These are phyloP conservation scores for Coemansia sp. DNA, from an alignment of 192 early-diverging fungal genomes.

Conservation along the genomic window DNA sequence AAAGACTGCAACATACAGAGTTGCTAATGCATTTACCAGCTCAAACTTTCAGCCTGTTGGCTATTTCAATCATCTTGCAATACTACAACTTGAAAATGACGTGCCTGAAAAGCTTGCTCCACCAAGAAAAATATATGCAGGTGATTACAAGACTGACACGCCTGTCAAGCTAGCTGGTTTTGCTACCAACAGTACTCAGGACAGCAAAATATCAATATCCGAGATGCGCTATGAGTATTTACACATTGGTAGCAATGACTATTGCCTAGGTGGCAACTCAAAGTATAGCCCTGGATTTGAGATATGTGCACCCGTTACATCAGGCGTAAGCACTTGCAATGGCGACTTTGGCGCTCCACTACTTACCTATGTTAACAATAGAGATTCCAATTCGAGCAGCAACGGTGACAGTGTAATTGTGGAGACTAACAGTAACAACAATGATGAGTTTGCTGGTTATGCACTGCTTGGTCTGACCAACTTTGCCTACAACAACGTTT, in stretches of 20 bases:
- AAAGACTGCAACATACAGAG: background rate
- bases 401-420: conserved; percentile 1
- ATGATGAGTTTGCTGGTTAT: conserved; percentile 1
- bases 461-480: conserved; percentile 1
- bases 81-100: conserved; percentile 2
- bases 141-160: background rate
- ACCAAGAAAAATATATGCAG: conserved; percentile 4
- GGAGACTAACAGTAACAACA: background rate
- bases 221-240: conserved; percentile 4
- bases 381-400: background rate
- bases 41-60: background rate
- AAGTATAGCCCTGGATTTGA: background rate
- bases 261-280: background rate
- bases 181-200: background rate
- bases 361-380: background rate
- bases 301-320: background rate
- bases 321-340: background rate
- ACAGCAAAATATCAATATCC: conserved; percentile 4
- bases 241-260: background rate
- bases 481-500: background rate
- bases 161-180: background rate
- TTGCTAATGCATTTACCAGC: conserved; percentile 4
- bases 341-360: background rate
- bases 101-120: background rate
- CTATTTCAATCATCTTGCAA: background rate